Evolutionary conservation across 208 protist genomes (phyloP).

Genomic region (Wallacemonas sp.): DNA sequence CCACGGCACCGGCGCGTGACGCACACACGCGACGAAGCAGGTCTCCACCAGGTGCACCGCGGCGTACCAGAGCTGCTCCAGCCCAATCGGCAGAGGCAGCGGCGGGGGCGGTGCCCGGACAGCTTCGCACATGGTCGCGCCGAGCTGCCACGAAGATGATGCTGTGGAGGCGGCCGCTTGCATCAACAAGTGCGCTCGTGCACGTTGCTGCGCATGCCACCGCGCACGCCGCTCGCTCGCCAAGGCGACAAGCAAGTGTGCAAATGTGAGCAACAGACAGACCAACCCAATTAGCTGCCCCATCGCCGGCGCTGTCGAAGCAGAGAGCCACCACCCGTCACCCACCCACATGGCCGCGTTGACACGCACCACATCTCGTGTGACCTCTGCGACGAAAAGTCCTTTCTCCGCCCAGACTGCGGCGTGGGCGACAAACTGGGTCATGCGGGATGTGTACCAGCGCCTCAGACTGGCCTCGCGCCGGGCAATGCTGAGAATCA

Average conservation of each 20-base stretch:
- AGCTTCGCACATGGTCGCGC: neutral
- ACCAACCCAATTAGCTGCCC: neutral
- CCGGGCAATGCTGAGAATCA: constrained; percentile 35
- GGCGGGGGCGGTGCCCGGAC: neutral
- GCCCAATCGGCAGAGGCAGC: neutral
- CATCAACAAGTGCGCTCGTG: too few species aligned
- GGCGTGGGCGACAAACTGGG: neutral
- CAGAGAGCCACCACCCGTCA: neutral
- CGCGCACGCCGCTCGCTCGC: too few species aligned
- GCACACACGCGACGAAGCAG: neutral
- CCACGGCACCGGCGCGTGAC: neutral
- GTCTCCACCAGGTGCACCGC: neutral
- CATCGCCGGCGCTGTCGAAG: neutral
- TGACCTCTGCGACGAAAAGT: constrained; percentile 13
- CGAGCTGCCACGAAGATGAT: neutral
- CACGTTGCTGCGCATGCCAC: too few species aligned
- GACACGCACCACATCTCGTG: constrained; percentile 30
- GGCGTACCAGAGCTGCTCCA: neutral
- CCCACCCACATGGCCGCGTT: constrained; percentile 17
- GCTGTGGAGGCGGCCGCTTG: neutral
- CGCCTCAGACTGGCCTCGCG: constrained; percentile 76
- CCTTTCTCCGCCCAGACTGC: constrained; percentile 21
- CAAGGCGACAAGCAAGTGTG: neutral
- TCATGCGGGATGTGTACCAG: constrained; percentile 44
- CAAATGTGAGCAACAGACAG: neutral